Evolutionary conservation across 2,329 filamentous ascomycete genomes (phyloP).

Genomic region (Rhinocladiella similis): DNA sequence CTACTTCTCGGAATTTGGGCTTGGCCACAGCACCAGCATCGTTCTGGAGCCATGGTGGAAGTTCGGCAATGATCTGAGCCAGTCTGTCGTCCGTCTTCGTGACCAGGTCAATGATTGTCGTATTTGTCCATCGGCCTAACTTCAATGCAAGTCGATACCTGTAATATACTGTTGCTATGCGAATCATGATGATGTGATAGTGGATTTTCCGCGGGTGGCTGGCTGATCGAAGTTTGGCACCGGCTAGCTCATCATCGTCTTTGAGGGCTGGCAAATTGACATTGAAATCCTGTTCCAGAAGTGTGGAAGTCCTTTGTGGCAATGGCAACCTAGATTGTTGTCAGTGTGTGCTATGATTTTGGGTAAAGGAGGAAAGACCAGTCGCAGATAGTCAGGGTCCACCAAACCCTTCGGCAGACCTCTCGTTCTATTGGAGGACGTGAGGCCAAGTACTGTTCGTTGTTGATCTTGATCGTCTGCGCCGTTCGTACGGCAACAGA

Average conservation of each 20-base stretch:
- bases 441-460: not conserved
- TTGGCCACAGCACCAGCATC: not conserved
- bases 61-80: not conserved
- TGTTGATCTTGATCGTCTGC: not conserved
- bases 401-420: constrained; percentile 2
- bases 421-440: not conserved
- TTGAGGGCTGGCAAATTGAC: not conserved
- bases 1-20: not conserved
- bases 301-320: not conserved
- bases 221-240: not conserved
- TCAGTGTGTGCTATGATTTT: not conserved
- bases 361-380: not conserved
- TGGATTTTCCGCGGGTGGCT: not conserved
- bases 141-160: not conserved
- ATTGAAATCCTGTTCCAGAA: not conserved
- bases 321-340: not conserved
- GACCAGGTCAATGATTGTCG: not conserved
- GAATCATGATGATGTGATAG: constrained; percentile 3
- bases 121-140: not conserved
- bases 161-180: not conserved
- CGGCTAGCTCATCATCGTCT: not conserved
- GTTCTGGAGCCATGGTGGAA: not conserved
- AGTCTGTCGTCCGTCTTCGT: not conserved
- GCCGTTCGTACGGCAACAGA: not conserved
- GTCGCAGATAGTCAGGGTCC: constrained; percentile 1